Percentiles rank a stretch among this genome's conserved stretches.
Evolutionary conservation across 176 grass and related monocot species (phyloP).

Genomic region (Carex pumila): DNA sequence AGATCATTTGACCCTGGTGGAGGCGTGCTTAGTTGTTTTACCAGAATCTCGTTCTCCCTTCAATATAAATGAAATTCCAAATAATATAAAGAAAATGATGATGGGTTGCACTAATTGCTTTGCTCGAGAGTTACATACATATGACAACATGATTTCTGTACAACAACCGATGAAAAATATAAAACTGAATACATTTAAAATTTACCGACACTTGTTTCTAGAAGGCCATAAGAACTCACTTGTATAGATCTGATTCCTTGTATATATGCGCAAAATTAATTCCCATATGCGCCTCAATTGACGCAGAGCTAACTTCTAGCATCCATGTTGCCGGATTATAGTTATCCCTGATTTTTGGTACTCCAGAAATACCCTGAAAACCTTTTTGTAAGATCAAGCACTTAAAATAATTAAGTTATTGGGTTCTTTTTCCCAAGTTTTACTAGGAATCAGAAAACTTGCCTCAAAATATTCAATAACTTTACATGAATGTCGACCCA

Average conservation of each 20-base stretch:
- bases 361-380: conserved; percentile 41
- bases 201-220: neutral
- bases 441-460: conserved; percentile 1
- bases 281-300: conserved; percentile 46
- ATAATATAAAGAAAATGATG: neutral
- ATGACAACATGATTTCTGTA: neutral
- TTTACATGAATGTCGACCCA: conserved; percentile 55
- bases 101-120: neutral
- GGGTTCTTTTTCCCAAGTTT: neutral
- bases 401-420: neutral
- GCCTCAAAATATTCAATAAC: conserved; percentile 81
- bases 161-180: neutral
- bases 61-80: neutral
- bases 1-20: conserved; percentile 32
- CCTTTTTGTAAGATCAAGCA: neutral
- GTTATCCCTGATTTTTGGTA: conserved; percentile 56
- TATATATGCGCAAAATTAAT: conserved; percentile 62
- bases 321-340: conserved; percentile 89
- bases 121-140: neutral
- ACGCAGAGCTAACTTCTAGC: conserved; percentile 58
- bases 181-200: neutral
- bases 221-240: conserved; percentile 25
- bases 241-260: conserved; percentile 39
- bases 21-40: conserved; percentile 36
- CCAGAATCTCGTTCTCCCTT: conserved; percentile 51